A percentile compares a stretch with the other conserved stretches of the same genome.
These are phyloP conservation scores for Kitagawia praeruptora DNA, from an alignment of 129 eudicot species.

Conservation along the genomic window DNA sequence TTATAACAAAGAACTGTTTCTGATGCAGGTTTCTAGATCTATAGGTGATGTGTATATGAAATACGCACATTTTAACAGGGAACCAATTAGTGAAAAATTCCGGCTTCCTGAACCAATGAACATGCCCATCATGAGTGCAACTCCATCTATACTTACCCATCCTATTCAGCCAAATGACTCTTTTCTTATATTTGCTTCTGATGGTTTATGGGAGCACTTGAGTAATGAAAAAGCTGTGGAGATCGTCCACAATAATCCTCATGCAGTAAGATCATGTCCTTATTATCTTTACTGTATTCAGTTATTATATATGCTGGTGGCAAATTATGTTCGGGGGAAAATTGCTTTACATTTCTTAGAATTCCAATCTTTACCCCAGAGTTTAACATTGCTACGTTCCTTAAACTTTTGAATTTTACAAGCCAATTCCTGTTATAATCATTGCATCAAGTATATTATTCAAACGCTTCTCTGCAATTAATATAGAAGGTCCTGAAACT, in stretches of 20 bases:
- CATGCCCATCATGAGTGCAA: conserved; percentile 57
- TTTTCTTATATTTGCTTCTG: conserved; percentile 73
- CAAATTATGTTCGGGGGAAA: neutral
- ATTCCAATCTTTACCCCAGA: neutral
- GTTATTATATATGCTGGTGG: neutral
- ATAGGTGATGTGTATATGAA: conserved; percentile 75
- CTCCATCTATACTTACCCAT: conserved; percentile 52
- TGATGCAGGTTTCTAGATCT: conserved; percentile 60
- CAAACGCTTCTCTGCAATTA: neutral
- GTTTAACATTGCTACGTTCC: neutral
- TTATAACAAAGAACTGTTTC: conserved; percentile 3
- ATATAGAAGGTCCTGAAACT: neutral
- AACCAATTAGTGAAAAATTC: conserved; percentile 44
- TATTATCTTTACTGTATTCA: neutral
- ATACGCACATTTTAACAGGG: conserved; percentile 44
- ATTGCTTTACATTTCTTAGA: neutral
- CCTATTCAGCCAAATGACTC: conserved; percentile 55
- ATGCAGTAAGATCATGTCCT: conserved; percentile 37
- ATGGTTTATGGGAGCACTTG: conserved; percentile 77
- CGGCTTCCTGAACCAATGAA: conserved; percentile 46
- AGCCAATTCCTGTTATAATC: neutral
- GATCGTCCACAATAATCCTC: conserved; percentile 57
- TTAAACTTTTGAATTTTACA: neutral
- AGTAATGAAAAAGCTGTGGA: conserved; percentile 69
- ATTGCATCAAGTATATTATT: neutral